Evolutionary conservation across 345 rosid species (phyloP).

Genomic region (Citrus cavaleriei): DNA sequence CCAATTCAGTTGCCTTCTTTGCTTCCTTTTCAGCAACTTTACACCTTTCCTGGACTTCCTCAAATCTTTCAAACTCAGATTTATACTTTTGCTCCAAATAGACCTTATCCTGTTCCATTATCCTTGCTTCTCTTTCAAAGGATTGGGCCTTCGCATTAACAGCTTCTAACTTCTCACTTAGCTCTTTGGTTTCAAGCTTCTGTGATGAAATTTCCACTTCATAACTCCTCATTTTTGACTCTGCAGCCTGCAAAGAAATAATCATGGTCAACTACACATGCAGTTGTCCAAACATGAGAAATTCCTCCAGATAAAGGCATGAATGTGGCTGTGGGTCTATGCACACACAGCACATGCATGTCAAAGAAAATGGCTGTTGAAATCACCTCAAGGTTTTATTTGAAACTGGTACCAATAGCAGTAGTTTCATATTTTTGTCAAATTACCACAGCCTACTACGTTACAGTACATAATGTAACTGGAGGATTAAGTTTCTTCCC

Average conservation of each 20-base stretch:
- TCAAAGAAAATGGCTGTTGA: not conserved
- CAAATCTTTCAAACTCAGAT: constrained; percentile 80
- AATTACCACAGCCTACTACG: not conserved
- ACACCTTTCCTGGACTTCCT: constrained; percentile 79
- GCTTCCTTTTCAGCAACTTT: constrained; percentile 80
- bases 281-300: not conserved
- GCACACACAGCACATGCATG: not conserved
- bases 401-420: not conserved
- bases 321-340: not conserved
- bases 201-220: constrained; percentile 61
- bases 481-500: not conserved
- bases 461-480: not conserved
- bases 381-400: not conserved
- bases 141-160: constrained; percentile 67
- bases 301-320: not conserved
- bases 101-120: constrained; percentile 81
- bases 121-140: constrained; percentile 75
- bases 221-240: constrained; percentile 75
- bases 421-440: not conserved
- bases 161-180: constrained; percentile 61
- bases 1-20: constrained; percentile 81
- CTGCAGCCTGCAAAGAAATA: constrained; percentile 70
- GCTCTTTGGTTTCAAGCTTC: constrained; percentile 52
- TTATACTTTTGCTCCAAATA: constrained; percentile 76
- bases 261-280: constrained; percentile 6